Base-by-base conservation (phyloP, 2,329 filamentous ascomycete species). In the Fusarium nisikadoi region DNA sequence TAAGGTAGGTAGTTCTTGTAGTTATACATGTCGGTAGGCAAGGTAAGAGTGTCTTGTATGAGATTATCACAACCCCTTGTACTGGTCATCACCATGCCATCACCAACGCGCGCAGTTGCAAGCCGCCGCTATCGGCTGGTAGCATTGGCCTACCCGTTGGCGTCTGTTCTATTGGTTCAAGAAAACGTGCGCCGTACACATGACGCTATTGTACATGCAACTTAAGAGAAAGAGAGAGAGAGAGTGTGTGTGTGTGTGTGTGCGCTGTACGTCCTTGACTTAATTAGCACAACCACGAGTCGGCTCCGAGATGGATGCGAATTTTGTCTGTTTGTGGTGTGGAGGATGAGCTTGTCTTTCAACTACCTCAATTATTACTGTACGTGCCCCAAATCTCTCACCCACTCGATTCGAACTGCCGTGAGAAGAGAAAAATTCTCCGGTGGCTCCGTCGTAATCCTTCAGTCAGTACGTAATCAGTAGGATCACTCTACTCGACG, bases 161-260 rank as follows among this genome's bases (percentile, higher is more conserved):
- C 56, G 45, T 46, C 47, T 67, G 41, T 35, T 73, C 39, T 64
- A 54, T 72, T 76, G 73, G 73, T 36, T 64, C 47, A 57, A 46
- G 49, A 31, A 58, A 69, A 58, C 54, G 62, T 62, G 65, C 71
- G 49, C 66, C 50, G 49, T 60, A 64, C 75, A 67, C 69, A 76
- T 77, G 75, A 68, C 75, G 71, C 71, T 76, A 73, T 75, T 76
- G 69, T 72, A 74, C 68, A 72, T 71, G 68, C 64, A 46, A 54
- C 50, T 66, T 36, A 54, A 73, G 33, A 39, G 23, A n/a, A 23
- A 27, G 27, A 23, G n/a, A 49, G 27, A 31, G 45, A 39, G n/a
- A 41, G 20, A n/a, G 20, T 1, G 19, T 5, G n/a, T n/a, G 38
- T n/a, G 39, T 45, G 46, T 64, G 39, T 53, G 35, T 33, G 31